Evolutionary conservation across 129 eudicot genomes (phyloP).

Genomic region (Helichrysum umbraculigerum): DNA sequence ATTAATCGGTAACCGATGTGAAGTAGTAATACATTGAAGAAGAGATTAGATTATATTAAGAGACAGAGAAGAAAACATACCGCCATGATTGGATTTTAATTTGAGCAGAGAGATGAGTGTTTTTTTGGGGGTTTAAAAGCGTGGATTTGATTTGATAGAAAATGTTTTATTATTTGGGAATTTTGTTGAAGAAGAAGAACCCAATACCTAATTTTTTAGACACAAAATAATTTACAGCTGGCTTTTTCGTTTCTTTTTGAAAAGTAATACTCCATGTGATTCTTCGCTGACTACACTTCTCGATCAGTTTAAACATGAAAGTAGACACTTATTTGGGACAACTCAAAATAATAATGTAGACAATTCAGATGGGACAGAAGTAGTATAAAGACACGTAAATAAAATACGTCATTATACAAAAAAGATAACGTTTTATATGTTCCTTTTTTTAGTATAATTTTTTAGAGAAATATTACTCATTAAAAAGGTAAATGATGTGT

Average conservation of each 20-base stretch:
- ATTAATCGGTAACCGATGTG: background rate
- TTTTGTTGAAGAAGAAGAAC: conserved; percentile 29
- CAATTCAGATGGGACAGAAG: too few relatives aligned
- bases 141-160: conserved; percentile 31
- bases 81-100: conserved; percentile 29
- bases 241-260: conserved; percentile 30
- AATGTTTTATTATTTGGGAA: conserved; percentile 24
- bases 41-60: too few relatives aligned
- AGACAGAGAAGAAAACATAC: conserved; percentile 26
- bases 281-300: too few relatives aligned
- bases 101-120: background rate
- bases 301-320: background rate
- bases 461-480: too few relatives aligned
- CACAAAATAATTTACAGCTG: conserved; percentile 33
- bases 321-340: too few relatives aligned
- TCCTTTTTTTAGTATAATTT: background rate
- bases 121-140: conserved; percentile 12
- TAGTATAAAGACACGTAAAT: too few relatives aligned
- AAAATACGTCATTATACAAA: conserved; percentile 4
- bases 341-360: too few relatives aligned
- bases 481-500: too few relatives aligned
- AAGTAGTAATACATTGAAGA: conserved; percentile 1
- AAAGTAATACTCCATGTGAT: too few relatives aligned
- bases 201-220: conserved; percentile 37
- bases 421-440: background rate